A percentile compares a stretch with the other conserved stretches of the same genome.
These are phyloP conservation scores for Pythium aquatile DNA, from an alignment of 352 stramenopile genomes.

Conservation along the genomic window DNA sequence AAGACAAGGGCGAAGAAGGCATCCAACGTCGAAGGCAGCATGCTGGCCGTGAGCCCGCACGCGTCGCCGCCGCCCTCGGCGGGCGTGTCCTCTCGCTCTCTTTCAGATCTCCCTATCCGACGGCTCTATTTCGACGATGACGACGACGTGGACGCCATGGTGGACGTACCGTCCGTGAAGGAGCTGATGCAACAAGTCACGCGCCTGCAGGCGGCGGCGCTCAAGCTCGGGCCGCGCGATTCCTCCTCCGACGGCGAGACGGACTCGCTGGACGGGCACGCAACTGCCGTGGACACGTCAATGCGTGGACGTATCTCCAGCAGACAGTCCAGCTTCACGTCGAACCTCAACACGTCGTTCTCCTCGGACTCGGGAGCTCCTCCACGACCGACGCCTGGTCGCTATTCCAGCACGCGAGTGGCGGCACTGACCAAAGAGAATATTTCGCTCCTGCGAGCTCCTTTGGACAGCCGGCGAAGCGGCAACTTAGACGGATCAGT, in stretches of 20 bases:
- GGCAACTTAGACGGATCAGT: slow-evolving; percentile 52
- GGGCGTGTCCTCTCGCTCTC: slow-evolving; percentile 7
- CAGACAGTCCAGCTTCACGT: slow-evolving; percentile 23
- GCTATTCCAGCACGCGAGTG: slow-evolving; percentile 41
- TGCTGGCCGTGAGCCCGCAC: slow-evolving; percentile 23
- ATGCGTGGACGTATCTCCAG: slow-evolving; percentile 21
- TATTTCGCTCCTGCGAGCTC: slow-evolving; percentile 67
- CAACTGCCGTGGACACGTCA: not conserved
- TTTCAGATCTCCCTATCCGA: slow-evolving; percentile 33
- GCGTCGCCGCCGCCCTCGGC: slow-evolving; percentile 14
- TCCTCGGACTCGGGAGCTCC: slow-evolving; percentile 43
- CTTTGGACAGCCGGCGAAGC: slow-evolving; percentile 26
- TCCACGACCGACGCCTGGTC: slow-evolving; percentile 31
- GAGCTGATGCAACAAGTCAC: slow-evolving; percentile 57
- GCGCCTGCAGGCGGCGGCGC: slow-evolving; percentile 43
- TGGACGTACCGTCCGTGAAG: slow-evolving; percentile 40
- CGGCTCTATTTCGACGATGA: slow-evolving; percentile 25
- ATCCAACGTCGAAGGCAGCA: not conserved
- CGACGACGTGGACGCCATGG: slow-evolving; percentile 21
- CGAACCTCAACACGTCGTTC: slow-evolving; percentile 27
- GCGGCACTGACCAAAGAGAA: slow-evolving; percentile 77
- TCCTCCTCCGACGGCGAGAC: slow-evolving; percentile 14
- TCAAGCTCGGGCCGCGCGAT: slow-evolving; percentile 14
- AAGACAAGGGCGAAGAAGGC: not conserved
- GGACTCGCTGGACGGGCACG: slow-evolving; percentile 24